These are phyloP conservation scores for Pueraria montana DNA, from an alignment of 306 rosid genomes.

Conservation along the genomic window DNA sequence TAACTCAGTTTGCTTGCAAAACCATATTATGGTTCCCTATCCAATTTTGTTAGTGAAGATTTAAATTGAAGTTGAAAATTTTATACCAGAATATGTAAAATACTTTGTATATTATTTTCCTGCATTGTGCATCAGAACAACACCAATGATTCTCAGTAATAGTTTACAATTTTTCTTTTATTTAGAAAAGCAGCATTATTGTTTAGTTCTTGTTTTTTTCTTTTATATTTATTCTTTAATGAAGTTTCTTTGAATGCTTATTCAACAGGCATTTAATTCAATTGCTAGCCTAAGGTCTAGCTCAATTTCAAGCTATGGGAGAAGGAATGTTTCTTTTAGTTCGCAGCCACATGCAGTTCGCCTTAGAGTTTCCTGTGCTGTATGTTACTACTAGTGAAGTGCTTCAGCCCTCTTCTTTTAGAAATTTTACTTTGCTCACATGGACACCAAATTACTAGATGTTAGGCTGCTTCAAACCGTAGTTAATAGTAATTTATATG, in stretches of 20 bases:
- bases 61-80: constrained; percentile 8
- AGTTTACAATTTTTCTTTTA: neutral
- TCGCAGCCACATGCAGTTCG: constrained; percentile 43
- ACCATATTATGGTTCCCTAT: neutral
- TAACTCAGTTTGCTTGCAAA: constrained; percentile 26
- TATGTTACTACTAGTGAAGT: constrained; percentile 51
- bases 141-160: neutral
- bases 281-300: constrained; percentile 45
- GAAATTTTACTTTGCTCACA: constrained; percentile 21
- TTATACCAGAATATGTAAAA: constrained; percentile 18
- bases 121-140: neutral
- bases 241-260: constrained; percentile 34
- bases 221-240: neutral
- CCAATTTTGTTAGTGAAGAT: constrained; percentile 9
- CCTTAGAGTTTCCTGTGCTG: constrained; percentile 71
- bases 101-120: neutral
- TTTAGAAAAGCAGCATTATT: neutral
- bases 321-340: constrained; percentile 56
- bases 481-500: constrained; percentile 18
- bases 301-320: constrained; percentile 54
- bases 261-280: constrained; percentile 57
- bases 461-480: neutral
- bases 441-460: constrained; percentile 1
- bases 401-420: neutral
- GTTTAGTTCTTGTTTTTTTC: constrained; percentile 11